Evolutionary conservation across 2,329 filamentous ascomycete species (phyloP), one percentile per base, ranked within the genome.

Genomic region (Colletotrichum theobromicola): DNA sequence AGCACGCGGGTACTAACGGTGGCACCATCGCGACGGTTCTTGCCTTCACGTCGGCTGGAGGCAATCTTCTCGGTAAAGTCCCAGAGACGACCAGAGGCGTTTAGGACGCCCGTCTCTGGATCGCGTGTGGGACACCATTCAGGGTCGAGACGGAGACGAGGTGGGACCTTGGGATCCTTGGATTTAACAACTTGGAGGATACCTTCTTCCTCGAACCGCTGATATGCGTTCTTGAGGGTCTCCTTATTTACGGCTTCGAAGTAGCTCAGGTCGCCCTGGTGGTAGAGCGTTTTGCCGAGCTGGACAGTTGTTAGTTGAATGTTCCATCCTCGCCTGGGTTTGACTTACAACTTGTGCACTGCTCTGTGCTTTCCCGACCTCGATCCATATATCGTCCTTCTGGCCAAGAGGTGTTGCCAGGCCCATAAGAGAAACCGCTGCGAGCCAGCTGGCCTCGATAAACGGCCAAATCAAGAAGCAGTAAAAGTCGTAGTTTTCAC

Each of bases 401-500:
- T 88, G 83, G 1, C 81, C 85, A 1, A 84, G 80, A 5, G 95
- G 95, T 2, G 96, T 95, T 0, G 94, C 93, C 16, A 98, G 88
- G 58, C 96, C 96, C 87, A 98, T 93, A 1, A 98, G 87, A 0
- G 94, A 95, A 1, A 98, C 93, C 0, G 95, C 94, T 13, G 95
- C 96, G 2, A 99, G 90, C 97, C 97, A 99, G 67, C 91, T 93
- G 0, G 96, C 94, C 84, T 99, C 97, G 77, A 98, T 96, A 79
- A 99, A 99, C 0, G 97, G 97, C 97, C 97, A 99, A 76, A 99
- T 95, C 24, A 99, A 86, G 88, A 98, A 99, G 85, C 96, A 98
- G 85, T 98, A 98, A 84, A 99, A 99, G 81, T 99, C 97, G 80
- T 94, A 99, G 80, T 98, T 98, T 83, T 99, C 97, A 46, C 96